A percentile compares a stretch with the other conserved stretches of the same genome.
Conservation (phyloP, 495 filamentous ascomycete species). For the Parathielavia appendiculata region DNA sequence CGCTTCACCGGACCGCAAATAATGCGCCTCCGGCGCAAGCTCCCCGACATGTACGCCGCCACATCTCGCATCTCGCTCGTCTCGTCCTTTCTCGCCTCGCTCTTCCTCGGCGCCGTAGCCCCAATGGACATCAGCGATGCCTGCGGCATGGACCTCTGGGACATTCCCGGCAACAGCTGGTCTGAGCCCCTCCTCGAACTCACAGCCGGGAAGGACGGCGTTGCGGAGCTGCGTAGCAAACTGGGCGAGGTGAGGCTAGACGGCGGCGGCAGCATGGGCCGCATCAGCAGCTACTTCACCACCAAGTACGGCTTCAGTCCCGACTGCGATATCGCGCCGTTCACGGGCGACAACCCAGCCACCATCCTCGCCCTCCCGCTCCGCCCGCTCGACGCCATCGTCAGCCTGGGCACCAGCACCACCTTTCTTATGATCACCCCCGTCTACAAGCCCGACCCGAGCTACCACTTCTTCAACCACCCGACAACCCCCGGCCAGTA, state of each 20-base stretch:
- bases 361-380: conserved; percentile 90
- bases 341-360: conserved; percentile 93
- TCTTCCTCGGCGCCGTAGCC: conserved; percentile 81
- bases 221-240: conserved; percentile 65
- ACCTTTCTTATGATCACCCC: conserved; percentile 96
- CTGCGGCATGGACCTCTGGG: conserved; percentile 96
- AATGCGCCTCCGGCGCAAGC: conserved; percentile 71
- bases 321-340: conserved; percentile 71
- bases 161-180: conserved; percentile 70
- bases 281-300: conserved; percentile 69
- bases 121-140: conserved; percentile 93
- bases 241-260: conserved; percentile 75
- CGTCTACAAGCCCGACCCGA: conserved; percentile 78
- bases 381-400: conserved; percentile 81
- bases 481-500: conserved; percentile 74
- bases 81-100: conserved; percentile 87
- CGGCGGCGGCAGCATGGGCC: conserved; percentile 72
- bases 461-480: conserved; percentile 87
- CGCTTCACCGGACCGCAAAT: conserved; percentile 98
- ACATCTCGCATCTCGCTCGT: conserved; percentile 87
- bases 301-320: conserved; percentile 69
- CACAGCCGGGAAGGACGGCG: conserved; percentile 65
- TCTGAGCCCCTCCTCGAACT: conserved; percentile 67
- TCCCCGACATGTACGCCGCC: conserved; percentile 71
- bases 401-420: conserved; percentile 89